A percentile compares a stretch with the other conserved stretches of the same genome.
phyloP scores from a whole-genome alignment of 2,329 filamentous ascomycete genomes.

The Phialemonium atrogriseum region DNA sequence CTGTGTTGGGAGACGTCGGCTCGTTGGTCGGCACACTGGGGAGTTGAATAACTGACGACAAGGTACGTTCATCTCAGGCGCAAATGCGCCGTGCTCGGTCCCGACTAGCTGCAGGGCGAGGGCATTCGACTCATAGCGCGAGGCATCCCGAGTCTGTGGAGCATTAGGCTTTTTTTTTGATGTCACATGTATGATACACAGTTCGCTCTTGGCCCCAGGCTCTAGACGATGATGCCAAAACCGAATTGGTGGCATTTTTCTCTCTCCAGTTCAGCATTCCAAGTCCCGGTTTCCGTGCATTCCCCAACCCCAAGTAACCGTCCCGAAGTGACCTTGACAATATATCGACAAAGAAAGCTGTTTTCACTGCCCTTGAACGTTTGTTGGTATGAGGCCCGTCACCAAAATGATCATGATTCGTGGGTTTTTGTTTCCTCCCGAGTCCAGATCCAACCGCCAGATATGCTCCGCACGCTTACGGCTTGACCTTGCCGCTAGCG shows the following conservation, averaged over 20 bases:
- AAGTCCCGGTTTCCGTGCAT: background rate
- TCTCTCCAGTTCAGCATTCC: background rate
- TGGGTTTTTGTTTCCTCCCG: background rate
- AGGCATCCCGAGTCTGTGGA: slow-evolving; percentile 4
- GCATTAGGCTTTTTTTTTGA: slow-evolving; percentile 4
- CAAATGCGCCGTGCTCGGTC: too few species aligned
- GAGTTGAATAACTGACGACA: too few species aligned
- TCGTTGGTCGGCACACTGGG: too few species aligned
- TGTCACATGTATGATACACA: slow-evolving; percentile 2
- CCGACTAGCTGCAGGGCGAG: too few species aligned
- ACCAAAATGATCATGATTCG: background rate
- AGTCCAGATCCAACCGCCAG: background rate
- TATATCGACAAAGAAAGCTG: background rate
- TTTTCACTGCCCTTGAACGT: too few species aligned
- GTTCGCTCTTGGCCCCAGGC: slow-evolving; percentile 3
- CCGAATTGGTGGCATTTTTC: background rate
- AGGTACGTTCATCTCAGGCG: too few species aligned
- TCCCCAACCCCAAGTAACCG: background rate
- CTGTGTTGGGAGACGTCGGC: background rate
- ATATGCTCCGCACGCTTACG: background rate
- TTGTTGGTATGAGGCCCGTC: too few species aligned
- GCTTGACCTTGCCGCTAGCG: slow-evolving; percentile 23
- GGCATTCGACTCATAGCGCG: background rate
- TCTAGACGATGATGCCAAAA: slow-evolving; percentile 2
- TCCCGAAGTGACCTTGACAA: background rate